phyloP scores from a whole-genome alignment of 805 yeast genomes.

The Yamadazyma scolyti region DNA sequence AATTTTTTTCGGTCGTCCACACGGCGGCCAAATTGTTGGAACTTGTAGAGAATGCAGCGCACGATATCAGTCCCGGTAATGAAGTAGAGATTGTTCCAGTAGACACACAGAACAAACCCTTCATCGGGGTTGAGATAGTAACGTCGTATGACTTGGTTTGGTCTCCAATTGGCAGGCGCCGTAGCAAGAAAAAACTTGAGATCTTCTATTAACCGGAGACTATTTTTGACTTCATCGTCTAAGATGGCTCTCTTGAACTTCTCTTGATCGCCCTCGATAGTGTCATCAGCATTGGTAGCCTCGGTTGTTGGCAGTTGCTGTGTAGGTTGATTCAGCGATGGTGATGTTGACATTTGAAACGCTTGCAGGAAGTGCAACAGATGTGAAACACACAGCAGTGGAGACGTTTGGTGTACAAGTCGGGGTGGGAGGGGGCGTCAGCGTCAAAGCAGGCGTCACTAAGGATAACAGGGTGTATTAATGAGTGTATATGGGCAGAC shows the following conservation, averaged over 20 bases:
- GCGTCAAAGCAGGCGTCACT: too few species aligned
- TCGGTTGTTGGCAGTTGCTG: too few species aligned
- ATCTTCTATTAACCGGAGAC: constrained; percentile 65
- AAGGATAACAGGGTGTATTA: too few species aligned
- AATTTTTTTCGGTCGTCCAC: constrained; percentile 86
- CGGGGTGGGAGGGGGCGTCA: too few species aligned
- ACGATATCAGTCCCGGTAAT: constrained; percentile 96
- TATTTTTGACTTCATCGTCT: constrained; percentile 30
- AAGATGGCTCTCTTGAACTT: constrained; percentile 7
- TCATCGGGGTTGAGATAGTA: constrained; percentile 85
- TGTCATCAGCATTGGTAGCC: neutral
- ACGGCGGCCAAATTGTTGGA: constrained; percentile 85
- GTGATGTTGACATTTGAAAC: too few species aligned
- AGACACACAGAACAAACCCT: constrained; percentile 88
- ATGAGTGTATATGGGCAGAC: too few species aligned
- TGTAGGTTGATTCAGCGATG: too few species aligned
- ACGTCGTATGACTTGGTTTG: constrained; percentile 79
- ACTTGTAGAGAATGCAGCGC: constrained; percentile 81
- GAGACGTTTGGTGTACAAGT: too few species aligned
- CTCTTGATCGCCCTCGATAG: constrained; percentile 1
- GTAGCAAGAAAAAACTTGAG: constrained; percentile 83
- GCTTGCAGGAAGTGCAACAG: neutral
- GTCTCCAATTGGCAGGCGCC: constrained; percentile 94
- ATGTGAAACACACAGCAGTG: neutral
- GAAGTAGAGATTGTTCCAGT: constrained; percentile 86